Conservation (phyloP, 805 yeast genomes). For the Yamadazyma insecticola region DNA sequence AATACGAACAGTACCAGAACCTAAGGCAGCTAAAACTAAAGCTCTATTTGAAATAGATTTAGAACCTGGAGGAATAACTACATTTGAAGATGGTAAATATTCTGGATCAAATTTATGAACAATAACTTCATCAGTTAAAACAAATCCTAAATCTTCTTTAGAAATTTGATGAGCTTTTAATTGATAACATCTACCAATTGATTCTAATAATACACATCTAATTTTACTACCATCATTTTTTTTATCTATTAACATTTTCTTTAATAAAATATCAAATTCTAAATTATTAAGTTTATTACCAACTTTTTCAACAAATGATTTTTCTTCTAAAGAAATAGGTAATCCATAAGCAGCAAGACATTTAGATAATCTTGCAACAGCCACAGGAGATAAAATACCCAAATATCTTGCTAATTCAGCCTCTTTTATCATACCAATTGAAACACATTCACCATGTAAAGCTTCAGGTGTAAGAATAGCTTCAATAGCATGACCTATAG, state of each 20-base stretch:
- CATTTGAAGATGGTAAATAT: constrained; percentile 35
- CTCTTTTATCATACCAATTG: constrained; percentile 92
- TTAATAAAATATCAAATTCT: constrained; percentile 69
- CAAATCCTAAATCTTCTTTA: constrained; percentile 75
- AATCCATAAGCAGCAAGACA: constrained; percentile 81
- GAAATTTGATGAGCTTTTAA: constrained; percentile 79
- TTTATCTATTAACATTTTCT: constrained; percentile 93
- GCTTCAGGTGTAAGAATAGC: constrained; percentile 97
- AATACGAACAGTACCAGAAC: constrained; percentile 77
- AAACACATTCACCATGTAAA: constrained; percentile 97
- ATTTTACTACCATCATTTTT: constrained; percentile 92
- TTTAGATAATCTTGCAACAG: constrained; percentile 84
- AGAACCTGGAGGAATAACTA: constrained; percentile 88
- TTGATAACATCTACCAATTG: constrained; percentile 87
- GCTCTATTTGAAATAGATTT: constrained; percentile 97
- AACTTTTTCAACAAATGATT: constrained; percentile 57
- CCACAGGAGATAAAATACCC: constrained; percentile 86
- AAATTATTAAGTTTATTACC: constrained; percentile 59
- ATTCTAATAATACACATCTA: constrained; percentile 76
- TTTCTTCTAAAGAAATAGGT: constrained; percentile 76
- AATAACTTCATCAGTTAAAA: constrained; percentile 74
- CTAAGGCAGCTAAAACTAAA: constrained; percentile 85
- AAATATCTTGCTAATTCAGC: constrained; percentile 93
- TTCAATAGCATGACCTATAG: constrained; percentile 97
- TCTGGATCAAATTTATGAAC: constrained; percentile 53